Percentiles rank a stretch among this genome's conserved stretches.
Conservation (phyloP, 1,139 yeast species). For the Pichia sp. region DNA sequence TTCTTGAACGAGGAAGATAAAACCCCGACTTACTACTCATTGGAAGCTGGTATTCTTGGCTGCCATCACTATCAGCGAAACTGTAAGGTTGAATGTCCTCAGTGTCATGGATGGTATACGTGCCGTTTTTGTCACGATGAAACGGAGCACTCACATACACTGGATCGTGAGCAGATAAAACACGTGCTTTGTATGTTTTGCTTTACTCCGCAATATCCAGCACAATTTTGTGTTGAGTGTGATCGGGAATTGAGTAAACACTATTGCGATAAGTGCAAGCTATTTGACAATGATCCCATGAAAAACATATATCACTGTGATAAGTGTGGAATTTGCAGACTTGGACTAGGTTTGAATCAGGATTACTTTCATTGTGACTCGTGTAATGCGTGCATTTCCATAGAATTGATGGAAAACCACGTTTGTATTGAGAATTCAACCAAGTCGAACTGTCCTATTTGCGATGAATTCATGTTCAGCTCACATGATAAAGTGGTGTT, state of each 20-base stretch:
- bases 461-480: slow-evolving; percentile 86
- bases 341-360: slow-evolving; percentile 80
- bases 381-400: slow-evolving; percentile 86
- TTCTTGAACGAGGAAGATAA: slow-evolving; percentile 44
- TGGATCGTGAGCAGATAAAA: slow-evolving; percentile 55
- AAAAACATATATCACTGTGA: slow-evolving; percentile 89
- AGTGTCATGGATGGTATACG: slow-evolving; percentile 66
- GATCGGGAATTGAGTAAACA: slow-evolving; percentile 62
- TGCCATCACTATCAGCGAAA: slow-evolving; percentile 80
- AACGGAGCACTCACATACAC: slow-evolving; percentile 43
- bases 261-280: slow-evolving; percentile 68
- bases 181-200: slow-evolving; percentile 81
- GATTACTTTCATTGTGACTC: slow-evolving; percentile 87
- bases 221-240: slow-evolving; percentile 62
- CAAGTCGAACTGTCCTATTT: slow-evolving; percentile 87
- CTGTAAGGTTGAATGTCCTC: slow-evolving; percentile 77
- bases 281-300: slow-evolving; percentile 75
- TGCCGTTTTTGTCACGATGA: slow-evolving; percentile 87
- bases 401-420: slow-evolving; percentile 71
- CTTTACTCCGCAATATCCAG: slow-evolving; percentile 65
- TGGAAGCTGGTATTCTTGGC: slow-evolving; percentile 46
- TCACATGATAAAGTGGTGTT: slow-evolving; percentile 82
- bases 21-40: slow-evolving; percentile 43
- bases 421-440: slow-evolving; percentile 82
- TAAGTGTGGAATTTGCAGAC: slow-evolving; percentile 86